Base-by-base conservation (phyloP, 2,329 filamentous ascomycete genomes). In the Emergomyces orientalis region DNA sequence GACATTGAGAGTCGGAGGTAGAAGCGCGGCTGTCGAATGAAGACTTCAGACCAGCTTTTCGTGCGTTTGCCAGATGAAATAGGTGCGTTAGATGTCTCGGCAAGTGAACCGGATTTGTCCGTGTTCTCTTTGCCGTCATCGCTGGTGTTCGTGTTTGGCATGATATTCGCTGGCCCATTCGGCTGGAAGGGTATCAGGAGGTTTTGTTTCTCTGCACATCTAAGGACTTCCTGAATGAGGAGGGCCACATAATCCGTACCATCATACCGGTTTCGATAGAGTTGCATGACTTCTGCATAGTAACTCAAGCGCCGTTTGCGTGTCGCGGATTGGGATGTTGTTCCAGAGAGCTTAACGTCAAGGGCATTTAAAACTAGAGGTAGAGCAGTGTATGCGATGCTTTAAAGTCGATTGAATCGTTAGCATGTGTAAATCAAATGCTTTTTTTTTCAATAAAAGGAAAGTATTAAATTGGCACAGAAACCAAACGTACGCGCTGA, bases 281-380 rank as follows among this genome's bases (percentile, higher is more conserved):
- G 75, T 63, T 77, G 78, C 75, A 80, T 79, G 0, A 76, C 76
- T 60, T 80, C 78, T 49, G 78, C 77, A 25, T 80, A 73, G 54
- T 78, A 76, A 63, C 76, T 75, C 41, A 80, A 74, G 9, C 76
- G 75, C 60, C 78, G 76, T 64, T 79, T 77, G 64, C 79, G 80
- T 3, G 77, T 69, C 2, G 73, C 74, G 0, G 74, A 70, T 22
- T 75, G 72, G 14, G 73, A 71, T 62, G 70, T 73, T 17, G 72
- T 68, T n/a, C 69, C 69, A 14, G 73, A 74, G 6, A 77, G 66
- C 56, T 76, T 76, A 7, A 75, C 73, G 61, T 77, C 74, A 22
- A 77, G 70, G 39, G 76, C 72, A 64, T 76, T 71, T 2, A 77
- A 66, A 3, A 75, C 71, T 14, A 77, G 67, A 14, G 75, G 75